Evolutionary conservation across 306 rosid species (phyloP).

Genomic region (Quillaja saponaria): DNA sequence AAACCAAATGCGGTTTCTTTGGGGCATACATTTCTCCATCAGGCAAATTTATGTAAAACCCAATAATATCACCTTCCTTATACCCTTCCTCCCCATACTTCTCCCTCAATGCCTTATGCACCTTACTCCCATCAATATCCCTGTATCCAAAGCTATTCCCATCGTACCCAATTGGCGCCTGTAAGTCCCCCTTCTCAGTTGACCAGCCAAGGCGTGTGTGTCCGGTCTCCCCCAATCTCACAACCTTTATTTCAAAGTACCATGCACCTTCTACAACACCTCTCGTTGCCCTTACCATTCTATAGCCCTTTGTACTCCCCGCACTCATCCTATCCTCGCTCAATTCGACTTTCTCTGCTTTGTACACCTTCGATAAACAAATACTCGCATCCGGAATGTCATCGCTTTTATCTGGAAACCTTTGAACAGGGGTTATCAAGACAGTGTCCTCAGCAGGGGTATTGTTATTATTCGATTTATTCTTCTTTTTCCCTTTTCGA

Average conservation of each 20-base stretch:
- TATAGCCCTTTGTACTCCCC: constrained; percentile 86
- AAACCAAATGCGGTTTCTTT: constrained; percentile 59
- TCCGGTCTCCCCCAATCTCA: constrained; percentile 71
- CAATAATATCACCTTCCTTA: constrained; percentile 91
- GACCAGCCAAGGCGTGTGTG: constrained; percentile 94
- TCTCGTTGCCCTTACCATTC: constrained; percentile 95
- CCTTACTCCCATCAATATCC: constrained; percentile 94
- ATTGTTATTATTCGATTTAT: constrained; percentile 50
- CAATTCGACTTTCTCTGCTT: constrained; percentile 92
- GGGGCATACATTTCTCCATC: constrained; percentile 76
- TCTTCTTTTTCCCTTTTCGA: constrained; percentile 87
- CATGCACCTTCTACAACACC: constrained; percentile 89
- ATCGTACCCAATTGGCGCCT: constrained; percentile 95
- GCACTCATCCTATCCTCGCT: constrained; percentile 85
- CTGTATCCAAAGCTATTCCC: constrained; percentile 84
- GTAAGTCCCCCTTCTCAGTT: constrained; percentile 90
- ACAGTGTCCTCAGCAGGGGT: constrained; percentile 67
- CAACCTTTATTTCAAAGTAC: constrained; percentile 84
- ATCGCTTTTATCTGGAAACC: constrained; percentile 86
- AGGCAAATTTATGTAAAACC: constrained; percentile 82
- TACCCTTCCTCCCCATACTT: constrained; percentile 90
- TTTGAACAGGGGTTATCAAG: constrained; percentile 75
- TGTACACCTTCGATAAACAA: constrained; percentile 84
- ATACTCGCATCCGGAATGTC: constrained; percentile 70
- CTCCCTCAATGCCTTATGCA: constrained; percentile 89